Evolutionary conservation across 805 yeast species (phyloP).

Genomic region (Metschnikowia henanensis): DNA sequence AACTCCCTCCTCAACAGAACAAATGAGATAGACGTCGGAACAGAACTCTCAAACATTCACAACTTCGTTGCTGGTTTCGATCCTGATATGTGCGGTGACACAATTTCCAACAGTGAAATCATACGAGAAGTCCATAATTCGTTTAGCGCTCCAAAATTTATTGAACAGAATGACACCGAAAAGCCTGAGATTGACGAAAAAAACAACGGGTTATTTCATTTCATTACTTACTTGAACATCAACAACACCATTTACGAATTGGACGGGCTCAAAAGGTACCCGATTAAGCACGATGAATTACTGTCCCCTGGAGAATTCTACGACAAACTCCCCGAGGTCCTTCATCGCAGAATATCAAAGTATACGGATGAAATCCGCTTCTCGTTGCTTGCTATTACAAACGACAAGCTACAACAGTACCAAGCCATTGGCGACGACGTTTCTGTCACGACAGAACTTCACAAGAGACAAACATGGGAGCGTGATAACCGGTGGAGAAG

Average conservation of each 20-base stretch:
- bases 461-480: slow-evolving; percentile 51
- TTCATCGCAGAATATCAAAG: slow-evolving; percentile 47
- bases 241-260: slow-evolving; percentile 54
- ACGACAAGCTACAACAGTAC: slow-evolving; percentile 45
- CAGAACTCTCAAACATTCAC: slow-evolving; percentile 46
- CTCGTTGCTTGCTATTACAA: slow-evolving; percentile 53
- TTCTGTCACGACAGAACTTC: slow-evolving; percentile 38
- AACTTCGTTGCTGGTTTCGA: slow-evolving; percentile 54
- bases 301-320: slow-evolving; percentile 40
- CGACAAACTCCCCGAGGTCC: slow-evolving; percentile 42
- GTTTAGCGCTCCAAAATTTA: slow-evolving; percentile 54
- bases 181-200: slow-evolving; percentile 30
- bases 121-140: slow-evolving; percentile 61
- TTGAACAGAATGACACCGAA: slow-evolving; percentile 43
- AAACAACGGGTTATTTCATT: slow-evolving; percentile 58
- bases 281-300: slow-evolving; percentile 51
- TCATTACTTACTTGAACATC: slow-evolving; percentile 51
- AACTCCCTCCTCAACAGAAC: slow-evolving; percentile 50
- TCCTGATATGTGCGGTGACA: slow-evolving; percentile 57
- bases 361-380: slow-evolving; percentile 54
- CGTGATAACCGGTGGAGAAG: slow-evolving; percentile 55
- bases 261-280: slow-evolving; percentile 58
- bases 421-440: slow-evolving; percentile 40
- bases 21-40: slow-evolving; percentile 45
- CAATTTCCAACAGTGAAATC: slow-evolving; percentile 56